These are phyloP conservation scores for Mycena galopus DNA, from an alignment of 768 basidiomycete species.

Conservation along the genomic window DNA sequence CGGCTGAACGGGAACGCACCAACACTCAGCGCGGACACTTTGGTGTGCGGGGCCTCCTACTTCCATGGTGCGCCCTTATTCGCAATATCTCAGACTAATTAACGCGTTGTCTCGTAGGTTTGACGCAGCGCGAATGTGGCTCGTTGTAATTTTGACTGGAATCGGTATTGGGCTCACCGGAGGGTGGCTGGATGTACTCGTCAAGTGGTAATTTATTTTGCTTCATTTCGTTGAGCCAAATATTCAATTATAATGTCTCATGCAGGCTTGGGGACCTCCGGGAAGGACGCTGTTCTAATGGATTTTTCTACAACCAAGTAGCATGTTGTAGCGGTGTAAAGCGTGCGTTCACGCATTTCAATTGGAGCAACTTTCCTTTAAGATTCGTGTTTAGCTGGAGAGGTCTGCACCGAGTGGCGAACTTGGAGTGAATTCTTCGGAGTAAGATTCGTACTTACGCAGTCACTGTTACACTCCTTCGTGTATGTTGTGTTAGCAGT, in stretches of 20 bases:
- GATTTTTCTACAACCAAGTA: slow-evolving; percentile 80
- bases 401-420: slow-evolving; percentile 75
- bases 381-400: slow-evolving; percentile 62
- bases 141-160: slow-evolving; percentile 76
- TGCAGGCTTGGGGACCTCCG: slow-evolving; percentile 76
- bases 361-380: slow-evolving; percentile 3
- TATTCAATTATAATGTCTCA: not conserved
- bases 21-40: slow-evolving; percentile 62
- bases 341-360: slow-evolving; percentile 46
- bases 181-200: slow-evolving; percentile 80
- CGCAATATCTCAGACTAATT: not conserved
- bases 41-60: slow-evolving; percentile 68
- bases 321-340: slow-evolving; percentile 79
- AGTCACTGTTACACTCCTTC: slow-evolving; percentile 74
- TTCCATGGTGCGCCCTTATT: slow-evolving; percentile 51
- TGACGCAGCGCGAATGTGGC: slow-evolving; percentile 73
- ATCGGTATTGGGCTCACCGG: slow-evolving; percentile 77
- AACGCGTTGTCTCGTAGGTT: slow-evolving; percentile 35
- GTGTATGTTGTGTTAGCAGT: slow-evolving; percentile 77
- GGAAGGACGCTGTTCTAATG: slow-evolving; percentile 76
- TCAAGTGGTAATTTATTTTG: slow-evolving; percentile 68
- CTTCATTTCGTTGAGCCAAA: not conserved
- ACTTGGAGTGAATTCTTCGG: slow-evolving; percentile 75
- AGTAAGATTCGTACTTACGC: slow-evolving; percentile 66
- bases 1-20: slow-evolving; percentile 69